Evolutionary conservation across 306 rosid species (phyloP), one percentile per base, ranked within the genome.

Genomic region (Prunus persica): DNA sequence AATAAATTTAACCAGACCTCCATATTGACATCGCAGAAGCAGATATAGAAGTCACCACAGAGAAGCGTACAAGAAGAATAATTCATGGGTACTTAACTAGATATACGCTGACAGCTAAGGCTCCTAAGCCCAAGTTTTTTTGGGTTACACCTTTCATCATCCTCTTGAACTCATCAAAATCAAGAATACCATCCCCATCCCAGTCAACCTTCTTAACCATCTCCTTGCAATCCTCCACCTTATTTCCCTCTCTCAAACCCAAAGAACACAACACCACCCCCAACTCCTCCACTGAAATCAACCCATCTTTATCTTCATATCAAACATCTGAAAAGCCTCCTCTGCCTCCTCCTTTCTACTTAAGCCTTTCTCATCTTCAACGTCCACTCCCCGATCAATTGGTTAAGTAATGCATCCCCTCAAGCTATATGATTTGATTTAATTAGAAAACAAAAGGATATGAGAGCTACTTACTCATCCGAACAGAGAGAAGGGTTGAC

Each of bases 151-250:
- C 82, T 34, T 78, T 88, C 98, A 92, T 92, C 97, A 91, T 93
- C 78, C 2, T 83, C 93, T 91, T 93, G 67, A 93, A 93, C 88
- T 93, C 98, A 0, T 84, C 70, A 61, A 91, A 93, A 81, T 93
- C 87, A 3, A 93, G 96, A 93, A 80, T 86, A 1, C 98, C 98
- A 88, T 93, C 98, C 2, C 98, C 98, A 91, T 93, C 98, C 82
- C 67, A 69, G 50, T 91, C 98, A 72, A 93, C 96, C 61, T 91
- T 89, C 83, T 15, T 84, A 55, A 91, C 90, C 97, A 93, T 93
- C 78, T 88, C 91, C 72, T 72, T 87, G 62, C 96, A 93, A 65
- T 87, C 87, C 78, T 91, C 92, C 69, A 86, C 34, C 73, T 73
- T 84, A 25, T 65, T 89, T 67, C 98, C 98, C 61, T 89, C 96